Evolutionary conservation across 352 stramenopile species (phyloP).

Genomic region (Globisporangium sylvaticum): DNA sequence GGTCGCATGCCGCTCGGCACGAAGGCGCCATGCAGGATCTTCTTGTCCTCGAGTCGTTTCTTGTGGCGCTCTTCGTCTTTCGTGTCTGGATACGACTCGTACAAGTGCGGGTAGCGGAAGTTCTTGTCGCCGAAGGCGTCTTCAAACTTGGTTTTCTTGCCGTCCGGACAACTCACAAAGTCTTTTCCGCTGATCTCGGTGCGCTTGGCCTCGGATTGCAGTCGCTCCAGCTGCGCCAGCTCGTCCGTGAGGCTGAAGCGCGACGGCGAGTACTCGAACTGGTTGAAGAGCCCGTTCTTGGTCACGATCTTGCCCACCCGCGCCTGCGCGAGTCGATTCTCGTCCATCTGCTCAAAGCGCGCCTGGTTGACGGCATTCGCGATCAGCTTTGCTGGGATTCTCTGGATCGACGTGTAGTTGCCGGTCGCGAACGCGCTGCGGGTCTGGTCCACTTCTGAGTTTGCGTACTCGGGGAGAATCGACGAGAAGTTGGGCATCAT

Average conservation of each 20-base stretch:
- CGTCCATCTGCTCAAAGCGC: conserved; percentile 74
- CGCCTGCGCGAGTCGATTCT: conserved; percentile 50
- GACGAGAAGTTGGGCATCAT: conserved; percentile 83
- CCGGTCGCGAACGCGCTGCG: conserved; percentile 62
- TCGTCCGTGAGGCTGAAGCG: conserved; percentile 61
- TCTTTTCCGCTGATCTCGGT: conserved; percentile 63
- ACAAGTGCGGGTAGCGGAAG: conserved; percentile 65
- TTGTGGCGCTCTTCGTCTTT: conserved; percentile 50
- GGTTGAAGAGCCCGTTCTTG: conserved; percentile 69
- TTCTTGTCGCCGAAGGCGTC: conserved; percentile 56
- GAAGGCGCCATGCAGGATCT: conserved; percentile 66
- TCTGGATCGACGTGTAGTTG: conserved; percentile 69
- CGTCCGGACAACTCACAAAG: conserved; percentile 52
- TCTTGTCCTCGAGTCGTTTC: conserved; percentile 68
- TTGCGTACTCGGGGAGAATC: conserved; percentile 75
- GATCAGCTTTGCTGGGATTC: conserved; percentile 45
- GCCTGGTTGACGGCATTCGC: conserved; percentile 62
- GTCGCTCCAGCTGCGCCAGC: conserved; percentile 57
- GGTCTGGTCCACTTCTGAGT: conserved; percentile 72
- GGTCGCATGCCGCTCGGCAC: conserved; percentile 51
- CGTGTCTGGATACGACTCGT: conserved; percentile 59
- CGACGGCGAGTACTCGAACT: conserved; percentile 77
- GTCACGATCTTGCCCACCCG: conserved; percentile 45
- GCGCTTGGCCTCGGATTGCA: conserved; percentile 65
- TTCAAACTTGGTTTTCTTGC: conserved; percentile 63